Conservation (phyloP, 208 protist species). For the Strigomonas culicis region DNA sequence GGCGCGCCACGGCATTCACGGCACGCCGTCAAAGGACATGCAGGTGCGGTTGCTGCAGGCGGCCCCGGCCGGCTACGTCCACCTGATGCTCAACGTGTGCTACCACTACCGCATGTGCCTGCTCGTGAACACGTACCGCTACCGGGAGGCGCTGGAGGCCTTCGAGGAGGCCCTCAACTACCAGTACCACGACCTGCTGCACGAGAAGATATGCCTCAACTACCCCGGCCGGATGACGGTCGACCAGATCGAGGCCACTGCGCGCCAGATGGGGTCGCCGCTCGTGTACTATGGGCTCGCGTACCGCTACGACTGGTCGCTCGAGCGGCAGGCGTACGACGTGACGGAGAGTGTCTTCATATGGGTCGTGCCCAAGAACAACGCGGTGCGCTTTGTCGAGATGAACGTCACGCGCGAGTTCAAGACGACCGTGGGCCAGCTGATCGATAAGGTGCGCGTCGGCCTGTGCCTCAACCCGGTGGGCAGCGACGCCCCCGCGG, state of each 20-base stretch:
- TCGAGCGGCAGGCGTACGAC: constrained; percentile 28
- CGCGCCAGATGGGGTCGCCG: constrained; percentile 45
- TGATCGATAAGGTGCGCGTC: constrained; percentile 47
- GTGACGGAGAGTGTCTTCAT: constrained; percentile 72
- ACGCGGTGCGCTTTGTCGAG: constrained; percentile 86
- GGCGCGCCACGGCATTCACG: not conserved
- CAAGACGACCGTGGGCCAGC: constrained; percentile 48
- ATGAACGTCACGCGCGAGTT: constrained; percentile 81
- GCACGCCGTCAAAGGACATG: not conserved
- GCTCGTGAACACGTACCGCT: constrained; percentile 79
- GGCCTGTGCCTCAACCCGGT: constrained; percentile 61
- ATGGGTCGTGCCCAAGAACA: constrained; percentile 78
- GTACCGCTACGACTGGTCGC: constrained; percentile 66
- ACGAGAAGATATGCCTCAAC: constrained; percentile 72
- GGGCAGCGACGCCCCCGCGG: constrained; percentile 15
- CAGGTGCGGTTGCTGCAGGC: constrained; percentile 11
- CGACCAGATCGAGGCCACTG: constrained; percentile 81
- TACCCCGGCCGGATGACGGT: constrained; percentile 61
- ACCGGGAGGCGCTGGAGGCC: constrained; percentile 82
- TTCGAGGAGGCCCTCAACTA: constrained; percentile 68
- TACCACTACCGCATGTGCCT: constrained; percentile 61
- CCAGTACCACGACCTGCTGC: constrained; percentile 70
- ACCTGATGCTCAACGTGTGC: constrained; percentile 46
- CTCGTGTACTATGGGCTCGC: constrained; percentile 74
- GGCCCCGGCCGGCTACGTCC: constrained; percentile 45